Evolutionary conservation across 352 stramenopile species (phyloP), one percentile per base, ranked within the genome.

Genomic region (Pythium aristosporum): DNA sequence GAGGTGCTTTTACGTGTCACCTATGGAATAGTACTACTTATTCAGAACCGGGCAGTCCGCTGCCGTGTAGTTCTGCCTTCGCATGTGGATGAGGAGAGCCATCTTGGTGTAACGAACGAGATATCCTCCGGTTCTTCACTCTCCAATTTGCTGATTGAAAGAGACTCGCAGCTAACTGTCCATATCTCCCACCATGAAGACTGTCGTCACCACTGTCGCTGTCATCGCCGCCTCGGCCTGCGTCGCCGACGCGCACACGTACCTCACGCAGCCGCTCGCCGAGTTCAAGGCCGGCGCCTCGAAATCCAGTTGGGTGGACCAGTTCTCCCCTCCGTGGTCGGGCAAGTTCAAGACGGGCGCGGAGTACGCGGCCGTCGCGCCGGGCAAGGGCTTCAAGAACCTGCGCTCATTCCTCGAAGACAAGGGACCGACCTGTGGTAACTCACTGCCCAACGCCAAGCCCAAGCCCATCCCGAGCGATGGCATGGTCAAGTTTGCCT

Each of bases 351-450:
- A 66, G 59, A 66, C 59, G 3, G 59, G 59, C 28, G 59, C 59
- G 5, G 23, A 60, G 50, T 66, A 66, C 34, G 59, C 59, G 12
- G 59, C 59, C 18, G 59, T 28, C 39, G 59, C 59, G 6, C 8
- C 8, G 0, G 41, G 12, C 23, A 65, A 58, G 49, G 58, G 58
- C 25, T 46, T 37, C 49, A 53, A 53, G 47, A 58, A 55, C 18
- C 61, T 73, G 2, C 50, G 62, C 13, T 55, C 57, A 46, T 70
- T 69, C 51, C 39, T 73, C 13, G 59, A 73, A n/a, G 51, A 67
- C 59, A 65, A 67, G 32, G 67, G 67, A 10, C 34, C 61, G 0
- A 30, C 49, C 39, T 73, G 61, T 37, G 61, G 61, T 42, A 70
- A 64, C 48, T 54, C 67, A 42, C 30, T 69, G 47, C 28, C 41